A percentile compares a stretch with the other conserved stretches of the same genome.
Conservation (phyloP, 1,284 basidiomycete genomes). For the Malassezia globosa region DNA sequence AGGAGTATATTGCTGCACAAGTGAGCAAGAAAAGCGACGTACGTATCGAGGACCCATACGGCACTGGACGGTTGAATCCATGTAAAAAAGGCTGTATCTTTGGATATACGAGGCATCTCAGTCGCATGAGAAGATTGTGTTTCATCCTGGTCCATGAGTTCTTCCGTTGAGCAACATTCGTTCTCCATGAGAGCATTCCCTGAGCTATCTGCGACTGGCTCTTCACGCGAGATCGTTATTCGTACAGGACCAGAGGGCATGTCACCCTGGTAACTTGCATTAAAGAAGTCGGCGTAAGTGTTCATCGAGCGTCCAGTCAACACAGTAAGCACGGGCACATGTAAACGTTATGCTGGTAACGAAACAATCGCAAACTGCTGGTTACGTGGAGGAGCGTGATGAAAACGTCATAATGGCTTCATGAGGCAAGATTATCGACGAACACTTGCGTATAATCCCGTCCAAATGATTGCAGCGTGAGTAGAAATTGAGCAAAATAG, state of each 20-base stretch:
- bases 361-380: too few species aligned
- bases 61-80: neutral
- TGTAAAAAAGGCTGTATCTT: constrained; percentile 1
- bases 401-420: neutral
- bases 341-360: too few species aligned
- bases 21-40: neutral
- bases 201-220: neutral
- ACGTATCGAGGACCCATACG: constrained; percentile 16
- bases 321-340: too few species aligned
- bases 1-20: constrained; percentile 9
- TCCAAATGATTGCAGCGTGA: too few species aligned
- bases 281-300: constrained; percentile 19
- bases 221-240: constrained; percentile 4
- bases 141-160: constrained; percentile 13
- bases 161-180: constrained; percentile 1
- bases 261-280: constrained; percentile 9
- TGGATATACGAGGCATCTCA: too few species aligned
- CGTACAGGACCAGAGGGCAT: constrained; percentile 12
- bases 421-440: neutral
- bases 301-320: constrained; percentile 7
- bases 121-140: neutral
- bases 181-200: neutral
- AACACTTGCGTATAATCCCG: too few species aligned
- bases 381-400: neutral
- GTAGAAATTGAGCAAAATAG: too few species aligned